Evolutionary conservation across 2,329 filamentous ascomycete species (phyloP).

Genomic region (Tolypocladium pustulatum): DNA sequence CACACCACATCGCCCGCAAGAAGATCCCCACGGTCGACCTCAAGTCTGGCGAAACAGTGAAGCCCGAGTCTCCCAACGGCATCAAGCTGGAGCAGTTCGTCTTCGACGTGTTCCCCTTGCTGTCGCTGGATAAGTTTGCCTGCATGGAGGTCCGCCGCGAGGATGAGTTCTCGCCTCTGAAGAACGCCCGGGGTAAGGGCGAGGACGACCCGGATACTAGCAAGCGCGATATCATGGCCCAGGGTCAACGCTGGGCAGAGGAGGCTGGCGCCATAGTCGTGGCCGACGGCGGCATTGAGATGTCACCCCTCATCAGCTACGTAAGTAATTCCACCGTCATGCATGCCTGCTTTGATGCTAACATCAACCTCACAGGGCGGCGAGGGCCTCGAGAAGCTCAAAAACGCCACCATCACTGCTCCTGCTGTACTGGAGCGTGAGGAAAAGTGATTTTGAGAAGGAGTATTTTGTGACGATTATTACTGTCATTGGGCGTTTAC

Average conservation of each 20-base stretch:
- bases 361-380: slow-evolving; percentile 34
- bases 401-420: slow-evolving; percentile 40
- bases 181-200: slow-evolving; percentile 76
- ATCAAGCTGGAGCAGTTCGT: slow-evolving; percentile 99
- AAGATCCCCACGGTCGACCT: slow-evolving; percentile 87
- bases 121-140: slow-evolving; percentile 79
- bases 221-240: slow-evolving; percentile 77
- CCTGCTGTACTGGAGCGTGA: slow-evolving; percentile 41
- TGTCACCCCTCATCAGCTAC: slow-evolving; percentile 91
- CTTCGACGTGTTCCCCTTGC: slow-evolving; percentile 92
- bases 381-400: slow-evolving; percentile 49
- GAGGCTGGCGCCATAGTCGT: slow-evolving; percentile 67
- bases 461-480: background rate
- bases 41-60: slow-evolving; percentile 67
- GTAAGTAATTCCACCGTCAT: slow-evolving; percentile 46
- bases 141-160: slow-evolving; percentile 93
- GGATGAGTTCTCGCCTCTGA: slow-evolving; percentile 95
- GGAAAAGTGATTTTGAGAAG: slow-evolving; percentile 8
- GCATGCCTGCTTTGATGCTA: slow-evolving; percentile 1
- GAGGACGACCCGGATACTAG: slow-evolving; percentile 94
- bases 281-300: slow-evolving; percentile 66
- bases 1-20: slow-evolving; percentile 94
- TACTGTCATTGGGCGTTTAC: background rate
- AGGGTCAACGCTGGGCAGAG: slow-evolving; percentile 79
- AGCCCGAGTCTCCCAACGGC: slow-evolving; percentile 90